phyloP scores from a whole-genome alignment of 2,329 filamentous ascomycete species.

The Fusarium sp. region DNA sequence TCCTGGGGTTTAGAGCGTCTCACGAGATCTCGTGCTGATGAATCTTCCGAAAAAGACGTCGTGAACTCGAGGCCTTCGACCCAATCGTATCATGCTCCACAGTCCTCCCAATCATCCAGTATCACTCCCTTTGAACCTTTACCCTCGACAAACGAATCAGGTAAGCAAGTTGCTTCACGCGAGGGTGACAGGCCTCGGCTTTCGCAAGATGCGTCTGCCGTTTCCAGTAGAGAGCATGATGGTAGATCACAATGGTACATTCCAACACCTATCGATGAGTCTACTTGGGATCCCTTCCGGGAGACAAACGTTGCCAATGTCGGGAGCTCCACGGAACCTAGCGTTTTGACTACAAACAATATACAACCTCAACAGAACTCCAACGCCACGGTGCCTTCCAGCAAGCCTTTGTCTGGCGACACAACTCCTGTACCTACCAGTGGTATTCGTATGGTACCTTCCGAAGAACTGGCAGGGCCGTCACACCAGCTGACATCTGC shows the following conservation, averaged over 20 bases:
- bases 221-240: slow-evolving; percentile 33
- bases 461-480: slow-evolving; percentile 13
- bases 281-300: slow-evolving; percentile 44
- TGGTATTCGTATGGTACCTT: slow-evolving; percentile 44
- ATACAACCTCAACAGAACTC: slow-evolving; percentile 9
- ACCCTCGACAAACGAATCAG: slow-evolving; percentile 38
- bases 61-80: slow-evolving; percentile 33
- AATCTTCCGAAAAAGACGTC: slow-evolving; percentile 37
- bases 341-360: slow-evolving; percentile 13
- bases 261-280: slow-evolving; percentile 38
- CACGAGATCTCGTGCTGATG: slow-evolving; percentile 49
- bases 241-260: slow-evolving; percentile 42
- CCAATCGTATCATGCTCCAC: slow-evolving; percentile 38
- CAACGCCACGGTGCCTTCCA: slow-evolving; percentile 12
- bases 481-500: slow-evolving; percentile 22
- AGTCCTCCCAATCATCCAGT: slow-evolving; percentile 42
- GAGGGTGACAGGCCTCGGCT: slow-evolving; percentile 28
- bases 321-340: slow-evolving; percentile 26
- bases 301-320: slow-evolving; percentile 29
- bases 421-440: slow-evolving; percentile 28
- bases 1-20: slow-evolving; percentile 60
- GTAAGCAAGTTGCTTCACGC: slow-evolving; percentile 41
- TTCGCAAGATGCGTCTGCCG: slow-evolving; percentile 18
- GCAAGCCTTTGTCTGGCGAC: slow-evolving; percentile 25
- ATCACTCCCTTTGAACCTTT: slow-evolving; percentile 37